Base-by-base conservation (phyloP, 1,284 basidiomycete species). In the Leccinum griseonigrum region DNA sequence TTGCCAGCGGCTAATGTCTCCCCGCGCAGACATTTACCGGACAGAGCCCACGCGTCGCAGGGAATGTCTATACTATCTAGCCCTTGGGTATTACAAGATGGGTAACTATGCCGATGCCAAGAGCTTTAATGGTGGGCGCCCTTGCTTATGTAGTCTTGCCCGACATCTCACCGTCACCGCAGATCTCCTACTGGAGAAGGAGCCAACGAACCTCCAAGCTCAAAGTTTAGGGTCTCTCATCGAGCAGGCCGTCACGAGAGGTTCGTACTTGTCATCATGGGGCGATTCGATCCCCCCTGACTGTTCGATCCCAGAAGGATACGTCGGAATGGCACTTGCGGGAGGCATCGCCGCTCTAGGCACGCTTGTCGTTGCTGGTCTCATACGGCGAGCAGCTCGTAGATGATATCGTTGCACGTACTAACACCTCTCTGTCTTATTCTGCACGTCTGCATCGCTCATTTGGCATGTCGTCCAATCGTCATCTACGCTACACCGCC, bases 61-160 rank as follows among this genome's bases (percentile, higher is more conserved):
- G 75, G 97, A 99, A 77, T 99, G 97, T 72, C 79, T 98, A 40
- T 99, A 98, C 75, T 99, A 98, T 78, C 88, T 99, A 56, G 94
- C 95, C 1, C 82, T 99, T 11, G 97, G 97, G 0, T 91, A 99
- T 77, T 98, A 95, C 79, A 99, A 99, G 83, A 90, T 98, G 84
- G 88, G 90, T 36, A 97, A 98, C 76, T 98, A 92, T 74, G 91
- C 92, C 43, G 94, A 98, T 74, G 95, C 96, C 2, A 90, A 85
- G 76, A 89, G 87, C 64, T 99, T 98, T 77, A 98, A 98, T 75
- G 88, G 95, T 97, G 58, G 64, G 89, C 58, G 11, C 40, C 46
- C 52, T 18, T 38, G 14, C 6, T n/a, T 52, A 22, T 55, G 11
- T 54, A 29, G 11, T 10, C n/a, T 52, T 52, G 16, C 22, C n/a